Evolutionary conservation across 306 rosid genomes (phyloP), one percentile per base, ranked within the genome.

Genomic region (Datisca glomerata): DNA sequence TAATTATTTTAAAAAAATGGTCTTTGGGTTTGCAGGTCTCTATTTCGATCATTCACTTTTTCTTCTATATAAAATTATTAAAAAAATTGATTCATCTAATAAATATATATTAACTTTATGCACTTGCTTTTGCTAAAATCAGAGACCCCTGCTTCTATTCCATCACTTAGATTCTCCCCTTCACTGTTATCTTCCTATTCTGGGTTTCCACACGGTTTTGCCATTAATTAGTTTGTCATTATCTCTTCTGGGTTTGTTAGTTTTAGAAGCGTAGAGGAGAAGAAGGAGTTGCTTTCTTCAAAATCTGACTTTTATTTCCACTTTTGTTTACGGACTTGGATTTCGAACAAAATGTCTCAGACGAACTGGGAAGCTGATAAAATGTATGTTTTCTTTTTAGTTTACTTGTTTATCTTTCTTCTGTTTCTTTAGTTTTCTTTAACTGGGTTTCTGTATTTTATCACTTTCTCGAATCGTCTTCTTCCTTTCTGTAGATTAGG

Each of bases 321-420:
- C 10, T 55, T 18, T 39, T 24, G 32, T 46, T 31, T 53, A 53
- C 50, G 35, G 32, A 18, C 41, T 63, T 19, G 18, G 40, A 34
- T 25, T 57, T 63, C 52, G 29, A 4, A 18, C 60, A 75, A 33
- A 69, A 91, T 91, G 98, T 80, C 98, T 78, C 98, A 91, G 47
- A 91, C 98, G 45, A 84, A 84, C 82, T 91, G 98, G 98, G 98
- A 91, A 77, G 98, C 98, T 59, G 98, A 91, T 71, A 91, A 91
- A 75, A 91, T 91, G 98, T 76, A 71, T 75, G 81, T 57, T 47
- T 12, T 41, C 8, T n/a, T 43, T 13, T 63, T 28, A 24, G 11
- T 22, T 47, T 32, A 43, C 17, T n/a, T 9, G 13, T 33, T 54
- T 32, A 6, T 9, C 21, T 9, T 12, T 39, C 8, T 38, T 18